These are phyloP conservation scores for Botrytis deweyae DNA, from an alignment of 2,329 filamentous ascomycete genomes.

Conservation along the genomic window DNA sequence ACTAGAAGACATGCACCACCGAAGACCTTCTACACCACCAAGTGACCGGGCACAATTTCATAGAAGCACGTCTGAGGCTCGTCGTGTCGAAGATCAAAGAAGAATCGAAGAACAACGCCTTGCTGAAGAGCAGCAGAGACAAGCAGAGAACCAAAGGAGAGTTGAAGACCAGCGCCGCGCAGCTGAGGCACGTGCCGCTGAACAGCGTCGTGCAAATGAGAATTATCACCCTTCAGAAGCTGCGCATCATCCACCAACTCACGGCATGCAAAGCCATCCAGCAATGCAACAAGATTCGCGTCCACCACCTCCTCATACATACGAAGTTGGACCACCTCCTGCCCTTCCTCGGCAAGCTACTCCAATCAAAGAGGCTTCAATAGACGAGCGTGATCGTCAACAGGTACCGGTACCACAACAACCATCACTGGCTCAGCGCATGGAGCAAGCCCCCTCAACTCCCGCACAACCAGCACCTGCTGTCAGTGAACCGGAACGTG, in stretches of 20 bases:
- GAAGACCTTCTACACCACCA: slow-evolving; percentile 73
- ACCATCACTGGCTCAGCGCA: slow-evolving; percentile 42
- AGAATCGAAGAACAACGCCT: slow-evolving; percentile 59
- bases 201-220: slow-evolving; percentile 70
- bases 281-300: slow-evolving; percentile 58
- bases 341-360: slow-evolving; percentile 30
- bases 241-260: slow-evolving; percentile 75
- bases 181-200: slow-evolving; percentile 58
- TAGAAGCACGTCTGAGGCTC: slow-evolving; percentile 73
- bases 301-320: slow-evolving; percentile 51
- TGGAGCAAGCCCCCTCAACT: slow-evolving; percentile 39
- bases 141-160: slow-evolving; percentile 43
- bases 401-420: slow-evolving; percentile 39
- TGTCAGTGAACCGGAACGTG: slow-evolving; percentile 72
- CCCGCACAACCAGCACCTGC: slow-evolving; percentile 47
- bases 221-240: slow-evolving; percentile 90
- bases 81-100: slow-evolving; percentile 62
- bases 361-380: slow-evolving; percentile 50
- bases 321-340: slow-evolving; percentile 48
- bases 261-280: slow-evolving; percentile 54
- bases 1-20: slow-evolving; percentile 78
- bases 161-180: slow-evolving; percentile 58
- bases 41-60: slow-evolving; percentile 60
- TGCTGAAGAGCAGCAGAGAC: slow-evolving; percentile 32
- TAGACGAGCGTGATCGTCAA: slow-evolving; percentile 52